These are phyloP conservation scores for Penicillium sclerotiorum DNA, from an alignment of 2,329 filamentous ascomycete genomes.

Conservation along the genomic window DNA sequence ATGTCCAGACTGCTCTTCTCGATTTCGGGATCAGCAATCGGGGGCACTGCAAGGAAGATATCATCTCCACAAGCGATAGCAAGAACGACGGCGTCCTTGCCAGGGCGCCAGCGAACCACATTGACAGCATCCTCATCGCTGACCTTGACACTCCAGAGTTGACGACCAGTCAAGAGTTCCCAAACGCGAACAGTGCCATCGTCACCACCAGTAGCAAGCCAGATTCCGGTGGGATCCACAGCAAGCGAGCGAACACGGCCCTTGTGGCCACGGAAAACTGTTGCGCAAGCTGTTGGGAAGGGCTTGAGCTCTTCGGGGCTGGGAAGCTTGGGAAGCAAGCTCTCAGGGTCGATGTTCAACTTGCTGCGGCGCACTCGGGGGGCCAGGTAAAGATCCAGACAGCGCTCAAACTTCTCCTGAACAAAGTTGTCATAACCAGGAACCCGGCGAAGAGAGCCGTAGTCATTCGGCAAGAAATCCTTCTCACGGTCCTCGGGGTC, in stretches of 20 bases:
- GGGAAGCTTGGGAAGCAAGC: conserved; percentile 87
- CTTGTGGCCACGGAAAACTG: conserved; percentile 83
- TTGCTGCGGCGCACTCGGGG: conserved; percentile 89
- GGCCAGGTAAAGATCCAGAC: conserved; percentile 91
- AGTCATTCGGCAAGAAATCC: conserved; percentile 81
- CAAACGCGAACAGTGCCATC: conserved; percentile 91
- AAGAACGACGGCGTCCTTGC: conserved; percentile 76
- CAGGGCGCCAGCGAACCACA: conserved; percentile 85
- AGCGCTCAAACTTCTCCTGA: conserved; percentile 95
- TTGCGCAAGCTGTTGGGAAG: conserved; percentile 88
- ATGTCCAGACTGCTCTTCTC: conserved; percentile 75
- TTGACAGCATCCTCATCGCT: conserved; percentile 79
- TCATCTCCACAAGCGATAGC: conserved; percentile 83
- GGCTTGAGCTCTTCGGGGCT: conserved; percentile 91
- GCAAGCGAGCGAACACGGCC: conserved; percentile 83
- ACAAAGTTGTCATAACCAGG: conserved; percentile 88
- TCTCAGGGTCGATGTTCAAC: conserved; percentile 94
- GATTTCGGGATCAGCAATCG: conserved; percentile 69
- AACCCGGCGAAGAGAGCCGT: conserved; percentile 83
- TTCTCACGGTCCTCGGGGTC: conserved; percentile 91
- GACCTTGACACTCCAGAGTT: conserved; percentile 82
- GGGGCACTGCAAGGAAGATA: conserved; percentile 80
- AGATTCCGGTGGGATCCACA: conserved; percentile 82
- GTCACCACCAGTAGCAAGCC: conserved; percentile 88
- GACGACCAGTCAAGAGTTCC: conserved; percentile 82